These are phyloP conservation scores for Solanum lycopersicoides DNA, from an alignment of 257 asterid genomes.

Conservation along the genomic window DNA sequence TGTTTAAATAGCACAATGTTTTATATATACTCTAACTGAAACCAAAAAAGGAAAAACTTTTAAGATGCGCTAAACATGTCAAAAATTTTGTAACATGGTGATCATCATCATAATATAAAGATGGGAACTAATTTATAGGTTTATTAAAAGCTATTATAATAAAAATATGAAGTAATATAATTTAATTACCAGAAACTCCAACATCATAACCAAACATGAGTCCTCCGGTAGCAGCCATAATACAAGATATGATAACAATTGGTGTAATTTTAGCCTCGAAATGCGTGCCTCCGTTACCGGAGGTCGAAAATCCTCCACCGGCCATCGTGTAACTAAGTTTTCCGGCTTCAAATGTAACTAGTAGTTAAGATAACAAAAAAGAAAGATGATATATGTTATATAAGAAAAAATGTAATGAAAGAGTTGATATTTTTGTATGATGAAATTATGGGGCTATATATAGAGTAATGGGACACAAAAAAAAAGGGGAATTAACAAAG, in stretches of 20 bases:
- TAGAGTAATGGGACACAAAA: not conserved
- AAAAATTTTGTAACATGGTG: not conserved
- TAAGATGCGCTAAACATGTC: not conserved
- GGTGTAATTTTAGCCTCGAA: slow-evolving; percentile 83
- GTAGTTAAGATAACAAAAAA: not conserved
- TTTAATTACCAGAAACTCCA: slow-evolving; percentile 58
- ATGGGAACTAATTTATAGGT: not conserved
- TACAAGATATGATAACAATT: slow-evolving; percentile 63
- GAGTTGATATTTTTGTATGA: not conserved
- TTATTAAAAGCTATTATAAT: not conserved
- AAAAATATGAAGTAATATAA: not conserved
- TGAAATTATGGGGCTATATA: slow-evolving; percentile 4
- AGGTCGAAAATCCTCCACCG: slow-evolving; percentile 55
- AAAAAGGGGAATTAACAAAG: not conserved
- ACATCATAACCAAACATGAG: slow-evolving; percentile 84
- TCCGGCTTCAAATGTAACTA: not conserved
- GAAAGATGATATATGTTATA: not conserved
- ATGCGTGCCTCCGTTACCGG: slow-evolving; percentile 39
- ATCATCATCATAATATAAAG: not conserved
- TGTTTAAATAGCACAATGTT: not conserved
- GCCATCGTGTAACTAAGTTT: slow-evolving; percentile 25
- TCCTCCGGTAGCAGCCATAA: slow-evolving; percentile 87
- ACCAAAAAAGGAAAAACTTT: not conserved
- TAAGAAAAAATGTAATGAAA: not conserved
- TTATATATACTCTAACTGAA: not conserved